phyloP scores from a whole-genome alignment of 2,329 filamentous ascomycete genomes.

The Arachnopeziza araneosa region DNA sequence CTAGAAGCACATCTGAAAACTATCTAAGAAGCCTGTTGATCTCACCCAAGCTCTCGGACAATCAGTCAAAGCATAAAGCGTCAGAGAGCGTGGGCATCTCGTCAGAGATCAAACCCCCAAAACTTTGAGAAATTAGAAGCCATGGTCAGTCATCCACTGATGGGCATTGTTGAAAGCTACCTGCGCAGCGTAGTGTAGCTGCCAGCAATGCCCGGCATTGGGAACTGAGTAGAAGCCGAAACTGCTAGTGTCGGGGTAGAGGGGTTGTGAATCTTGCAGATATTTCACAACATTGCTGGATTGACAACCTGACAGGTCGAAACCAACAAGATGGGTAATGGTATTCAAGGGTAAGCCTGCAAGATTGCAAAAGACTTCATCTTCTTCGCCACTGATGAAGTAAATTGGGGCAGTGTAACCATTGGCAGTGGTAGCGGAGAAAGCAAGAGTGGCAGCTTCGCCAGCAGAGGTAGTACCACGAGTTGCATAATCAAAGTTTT shows the following conservation, averaged over 20 bases:
- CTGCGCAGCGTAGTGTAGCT: slow-evolving; percentile 3
- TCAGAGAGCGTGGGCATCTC: not conserved
- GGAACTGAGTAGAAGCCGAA: not conserved
- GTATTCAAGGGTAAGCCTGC: not conserved
- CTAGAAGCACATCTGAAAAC: too few relatives aligned
- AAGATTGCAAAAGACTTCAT: slow-evolving; percentile 8
- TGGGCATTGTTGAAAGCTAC: slow-evolving; percentile 1
- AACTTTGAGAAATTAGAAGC: not conserved
- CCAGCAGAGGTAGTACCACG: slow-evolving; percentile 15
- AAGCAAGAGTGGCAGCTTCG: slow-evolving; percentile 9
- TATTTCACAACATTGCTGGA: not conserved
- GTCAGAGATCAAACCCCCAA: not conserved
- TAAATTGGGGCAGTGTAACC: slow-evolving; percentile 11
- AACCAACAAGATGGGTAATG: not conserved
- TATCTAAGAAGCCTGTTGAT: too few relatives aligned
- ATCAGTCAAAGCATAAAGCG: too few relatives aligned
- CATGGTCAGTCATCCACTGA: slow-evolving; percentile 1
- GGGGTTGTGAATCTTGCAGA: not conserved
- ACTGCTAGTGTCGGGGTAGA: not conserved
- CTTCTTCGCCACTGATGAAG: slow-evolving; percentile 12
- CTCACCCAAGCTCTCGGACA: too few relatives aligned
- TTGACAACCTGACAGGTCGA: not conserved
- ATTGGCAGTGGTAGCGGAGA: not conserved
- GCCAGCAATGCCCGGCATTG: slow-evolving; percentile 6
- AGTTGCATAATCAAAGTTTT: slow-evolving; percentile 6